A percentile compares a stretch with the other conserved stretches of the same genome.
Evolutionary conservation across 768 basidiomycete species (phyloP).

Genomic region (Porphyrellus cyaneotinctus): DNA sequence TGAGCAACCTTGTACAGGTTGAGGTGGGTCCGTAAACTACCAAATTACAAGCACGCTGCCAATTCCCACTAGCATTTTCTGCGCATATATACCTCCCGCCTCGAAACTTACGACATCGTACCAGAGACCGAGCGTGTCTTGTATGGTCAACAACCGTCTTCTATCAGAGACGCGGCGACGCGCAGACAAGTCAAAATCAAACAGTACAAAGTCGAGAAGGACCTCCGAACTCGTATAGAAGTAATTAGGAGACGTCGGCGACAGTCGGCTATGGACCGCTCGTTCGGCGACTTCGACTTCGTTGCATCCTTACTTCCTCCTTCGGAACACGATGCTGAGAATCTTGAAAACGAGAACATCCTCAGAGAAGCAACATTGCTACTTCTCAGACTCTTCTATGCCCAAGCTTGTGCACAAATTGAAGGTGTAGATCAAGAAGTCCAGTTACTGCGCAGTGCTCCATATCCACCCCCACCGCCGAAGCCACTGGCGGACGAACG

Average conservation of each 20-base stretch:
- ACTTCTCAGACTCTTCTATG: slow-evolving; percentile 70
- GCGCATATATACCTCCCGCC: slow-evolving; percentile 40
- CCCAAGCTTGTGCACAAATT: slow-evolving; percentile 63
- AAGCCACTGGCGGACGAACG: slow-evolving; percentile 34
- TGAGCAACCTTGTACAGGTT: slow-evolving; percentile 49
- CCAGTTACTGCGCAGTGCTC: slow-evolving; percentile 58
- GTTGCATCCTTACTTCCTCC: slow-evolving; percentile 58
- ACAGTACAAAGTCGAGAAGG: slow-evolving; percentile 85
- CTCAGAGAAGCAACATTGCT: slow-evolving; percentile 65
- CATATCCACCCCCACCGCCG: slow-evolving; percentile 34
- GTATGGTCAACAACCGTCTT: slow-evolving; percentile 44
- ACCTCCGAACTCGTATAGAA: slow-evolving; percentile 65
- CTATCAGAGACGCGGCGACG: slow-evolving; percentile 60
- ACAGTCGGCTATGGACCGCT: slow-evolving; percentile 34
- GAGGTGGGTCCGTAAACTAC: slow-evolving; percentile 45
- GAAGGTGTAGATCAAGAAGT: slow-evolving; percentile 69
- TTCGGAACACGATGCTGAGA: slow-evolving; percentile 39
- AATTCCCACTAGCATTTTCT: slow-evolving; percentile 43
- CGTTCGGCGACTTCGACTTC: slow-evolving; percentile 55
- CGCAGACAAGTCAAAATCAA: slow-evolving; percentile 86
- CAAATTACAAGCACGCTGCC: background rate
- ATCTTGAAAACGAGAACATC: slow-evolving; percentile 59
- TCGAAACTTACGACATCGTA: slow-evolving; percentile 67
- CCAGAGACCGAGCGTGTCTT: slow-evolving; percentile 56
- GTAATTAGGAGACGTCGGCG: slow-evolving; percentile 51